These are phyloP conservation scores for Prunus campanulata DNA, from an alignment of 306 rosid genomes.

Conservation along the genomic window DNA sequence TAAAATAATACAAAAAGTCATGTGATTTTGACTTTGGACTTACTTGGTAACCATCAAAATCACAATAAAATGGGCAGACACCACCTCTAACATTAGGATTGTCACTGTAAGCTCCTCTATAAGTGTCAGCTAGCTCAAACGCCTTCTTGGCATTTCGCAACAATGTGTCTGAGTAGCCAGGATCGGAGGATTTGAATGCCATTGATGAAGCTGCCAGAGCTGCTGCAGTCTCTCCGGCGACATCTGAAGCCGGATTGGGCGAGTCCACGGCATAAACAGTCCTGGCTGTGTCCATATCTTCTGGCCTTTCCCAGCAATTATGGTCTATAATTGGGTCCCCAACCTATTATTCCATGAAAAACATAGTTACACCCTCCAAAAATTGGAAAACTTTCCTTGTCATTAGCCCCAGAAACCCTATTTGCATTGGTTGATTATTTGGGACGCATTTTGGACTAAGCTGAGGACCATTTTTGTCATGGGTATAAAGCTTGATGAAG, in stretches of 20 bases:
- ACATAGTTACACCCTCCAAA: neutral
- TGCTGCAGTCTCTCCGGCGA: slow-evolving; percentile 85
- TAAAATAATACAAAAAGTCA: neutral
- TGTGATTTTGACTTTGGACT: neutral
- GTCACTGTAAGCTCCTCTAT: slow-evolving; percentile 92
- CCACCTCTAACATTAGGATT: slow-evolving; percentile 54
- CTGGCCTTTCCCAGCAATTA: slow-evolving; percentile 91
- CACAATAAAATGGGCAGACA: slow-evolving; percentile 89
- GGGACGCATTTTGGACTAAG: neutral
- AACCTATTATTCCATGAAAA: slow-evolving; percentile 40
- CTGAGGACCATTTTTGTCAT: neutral
- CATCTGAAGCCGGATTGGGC: slow-evolving; percentile 83
- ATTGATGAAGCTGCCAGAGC: slow-evolving; percentile 80
- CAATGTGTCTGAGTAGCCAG: slow-evolving; percentile 63
- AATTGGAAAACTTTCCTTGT: neutral
- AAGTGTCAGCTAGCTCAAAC: slow-evolving; percentile 67
- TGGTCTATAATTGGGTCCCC: slow-evolving; percentile 86
- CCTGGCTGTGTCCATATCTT: slow-evolving; percentile 87
- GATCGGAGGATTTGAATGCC: slow-evolving; percentile 71
- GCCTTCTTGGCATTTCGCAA: slow-evolving; percentile 62
- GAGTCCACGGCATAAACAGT: slow-evolving; percentile 81
- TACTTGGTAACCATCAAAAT: slow-evolving; percentile 89
- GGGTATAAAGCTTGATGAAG: neutral
- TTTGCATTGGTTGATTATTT: neutral
- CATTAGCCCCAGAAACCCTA: no score